Conservation (phyloP, 1,284 basidiomycete species). For the Thelephora terrestris region DNA sequence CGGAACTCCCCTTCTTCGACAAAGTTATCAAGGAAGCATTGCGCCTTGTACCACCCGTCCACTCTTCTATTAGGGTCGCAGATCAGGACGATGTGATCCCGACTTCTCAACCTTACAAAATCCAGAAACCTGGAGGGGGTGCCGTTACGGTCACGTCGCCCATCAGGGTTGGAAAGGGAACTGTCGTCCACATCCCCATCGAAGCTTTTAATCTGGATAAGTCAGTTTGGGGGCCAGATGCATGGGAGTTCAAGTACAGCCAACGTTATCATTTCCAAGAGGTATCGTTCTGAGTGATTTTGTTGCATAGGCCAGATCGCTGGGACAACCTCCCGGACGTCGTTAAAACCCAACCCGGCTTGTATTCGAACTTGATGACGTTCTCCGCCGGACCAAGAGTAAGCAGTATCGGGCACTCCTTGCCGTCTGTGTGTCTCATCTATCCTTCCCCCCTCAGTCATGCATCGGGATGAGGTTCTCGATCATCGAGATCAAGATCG, state of each 20-base stretch:
- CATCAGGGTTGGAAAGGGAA: slow-evolving; percentile 53
- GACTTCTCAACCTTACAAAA: slow-evolving; percentile 50
- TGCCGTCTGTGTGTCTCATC: background rate
- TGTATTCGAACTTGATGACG: slow-evolving; percentile 59
- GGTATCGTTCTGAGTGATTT: background rate
- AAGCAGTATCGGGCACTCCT: slow-evolving; percentile 18
- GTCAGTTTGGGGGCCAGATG: slow-evolving; percentile 64
- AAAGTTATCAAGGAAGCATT: slow-evolving; percentile 69
- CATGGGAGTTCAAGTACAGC: slow-evolving; percentile 66
- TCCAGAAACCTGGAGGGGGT: slow-evolving; percentile 11
- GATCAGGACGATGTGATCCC: slow-evolving; percentile 68
- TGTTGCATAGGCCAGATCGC: slow-evolving; percentile 52
- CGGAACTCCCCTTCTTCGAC: slow-evolving; percentile 63
- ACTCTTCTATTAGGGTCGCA: slow-evolving; percentile 68
- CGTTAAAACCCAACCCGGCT: slow-evolving; percentile 49
- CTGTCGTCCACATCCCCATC: slow-evolving; percentile 62
- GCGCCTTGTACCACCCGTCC: slow-evolving; percentile 69
- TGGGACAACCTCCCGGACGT: slow-evolving; percentile 67
- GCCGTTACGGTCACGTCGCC: background rate
- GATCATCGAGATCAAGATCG: slow-evolving; percentile 70
- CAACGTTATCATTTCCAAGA: background rate
- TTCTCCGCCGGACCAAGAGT: slow-evolving; percentile 76
- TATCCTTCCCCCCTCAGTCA: slow-evolving; percentile 37
- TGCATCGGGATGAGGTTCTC: slow-evolving; percentile 75
- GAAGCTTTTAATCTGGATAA: slow-evolving; percentile 72